These are phyloP conservation scores for Chloroidium sp. DNA, from an alignment of 163 green algal genomes.

Conservation along the genomic window DNA sequence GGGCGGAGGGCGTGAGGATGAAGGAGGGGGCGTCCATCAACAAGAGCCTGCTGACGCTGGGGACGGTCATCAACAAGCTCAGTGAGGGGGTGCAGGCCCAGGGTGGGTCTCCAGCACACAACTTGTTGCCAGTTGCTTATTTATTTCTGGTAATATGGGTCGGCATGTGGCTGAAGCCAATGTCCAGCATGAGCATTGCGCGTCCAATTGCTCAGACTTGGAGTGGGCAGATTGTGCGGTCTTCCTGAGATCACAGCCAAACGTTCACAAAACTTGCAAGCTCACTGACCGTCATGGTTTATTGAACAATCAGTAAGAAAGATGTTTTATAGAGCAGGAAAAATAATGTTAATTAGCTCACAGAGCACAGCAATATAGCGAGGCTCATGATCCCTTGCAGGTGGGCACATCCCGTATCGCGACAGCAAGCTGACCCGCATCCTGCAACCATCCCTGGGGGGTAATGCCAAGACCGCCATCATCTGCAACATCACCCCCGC, in stretches of 20 bases:
- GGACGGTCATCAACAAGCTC: conserved; percentile 97
- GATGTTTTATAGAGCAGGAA: too few relatives aligned
- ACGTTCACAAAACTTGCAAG: too few relatives aligned
- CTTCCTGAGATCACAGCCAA: too few relatives aligned
- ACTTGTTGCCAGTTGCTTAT: neutral
- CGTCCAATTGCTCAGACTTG: too few relatives aligned
- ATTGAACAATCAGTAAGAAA: too few relatives aligned
- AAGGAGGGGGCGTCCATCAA: conserved; percentile 98
- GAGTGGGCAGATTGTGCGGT: too few relatives aligned
- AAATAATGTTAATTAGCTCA: too few relatives aligned
- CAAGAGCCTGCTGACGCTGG: conserved; percentile 89
- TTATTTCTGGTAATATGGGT: too few relatives aligned
- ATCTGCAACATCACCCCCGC: conserved; percentile 90
- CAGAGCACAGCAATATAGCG: too few relatives aligned
- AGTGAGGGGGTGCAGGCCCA: conserved; percentile 56
- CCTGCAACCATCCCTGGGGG: conserved; percentile 86
- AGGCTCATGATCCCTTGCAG: conserved; percentile 23
- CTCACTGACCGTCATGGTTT: too few relatives aligned
- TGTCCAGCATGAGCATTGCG: too few relatives aligned
- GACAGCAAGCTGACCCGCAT: conserved; percentile 96
- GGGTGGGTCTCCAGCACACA: conserved; percentile 19
- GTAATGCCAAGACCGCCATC: conserved; percentile 90
- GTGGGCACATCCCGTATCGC: conserved; percentile 87
- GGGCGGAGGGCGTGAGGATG: conserved; percentile 84
- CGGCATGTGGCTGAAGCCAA: too few relatives aligned